Base-by-base conservation (phyloP, 441 rosid species). In the Jatropha multifida region DNA sequence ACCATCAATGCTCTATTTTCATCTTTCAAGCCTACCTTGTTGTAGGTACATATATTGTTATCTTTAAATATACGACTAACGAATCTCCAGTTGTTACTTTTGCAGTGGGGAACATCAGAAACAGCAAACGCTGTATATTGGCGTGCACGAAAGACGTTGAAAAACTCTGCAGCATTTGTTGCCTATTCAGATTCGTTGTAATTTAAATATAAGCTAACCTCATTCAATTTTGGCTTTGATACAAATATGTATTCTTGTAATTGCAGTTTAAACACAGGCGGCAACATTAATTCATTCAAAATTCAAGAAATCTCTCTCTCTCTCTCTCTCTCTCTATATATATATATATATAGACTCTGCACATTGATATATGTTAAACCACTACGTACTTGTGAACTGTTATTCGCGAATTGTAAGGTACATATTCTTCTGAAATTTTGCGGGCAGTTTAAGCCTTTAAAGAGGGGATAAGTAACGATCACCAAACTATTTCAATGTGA, bases 31-130 rank as follows among this genome's bases (percentile, higher is more conserved):
- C 32, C 32, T 32, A 32, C 32, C 1, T 32, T 32, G 32, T 32
- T 32, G 32, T 32, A 32, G 32, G 32, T 37, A 32, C 2, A 55
- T 38, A 15, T 14, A 26, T 66, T 27, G 4, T 55, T 56, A 11
- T 10, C 3, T 37, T 27, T 59, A 20, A 54, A 5, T 18, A 18
- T 58, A 20, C 20, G 20, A 20, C 0, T 51, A 51, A 23, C 68
- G 4, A 52, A 23, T 37, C n/a, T 67, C 23, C 54, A 77, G 51
- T 56, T 58, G 59, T 27, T 66, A 17, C 17, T 74, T 59, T 65
- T 59, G 69, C 92, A 95, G 99, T 74, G 87, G 81, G 99, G 97
- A 76, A 95, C 94, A 41, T 86, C 98, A 15, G 96, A 91, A 83
- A 88, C 90, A 0, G 87, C 90, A 13, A 76, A 77, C 26, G 91